Evolutionary conservation across 2,329 filamentous ascomycete genomes (phyloP).

Genomic region (Calonectria crousiana): DNA sequence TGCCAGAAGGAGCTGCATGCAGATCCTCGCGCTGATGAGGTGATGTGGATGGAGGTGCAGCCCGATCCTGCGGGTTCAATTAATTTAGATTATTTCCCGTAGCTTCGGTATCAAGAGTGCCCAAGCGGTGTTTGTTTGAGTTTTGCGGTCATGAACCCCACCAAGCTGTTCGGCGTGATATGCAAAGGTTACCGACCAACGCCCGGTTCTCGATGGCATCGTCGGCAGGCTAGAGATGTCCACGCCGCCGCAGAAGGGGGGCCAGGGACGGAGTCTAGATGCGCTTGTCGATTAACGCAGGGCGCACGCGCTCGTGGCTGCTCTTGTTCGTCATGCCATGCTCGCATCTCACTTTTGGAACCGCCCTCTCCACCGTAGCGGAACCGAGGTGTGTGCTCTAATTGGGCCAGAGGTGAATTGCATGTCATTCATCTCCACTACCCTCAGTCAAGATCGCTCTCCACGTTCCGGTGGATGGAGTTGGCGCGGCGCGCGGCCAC

Average conservation of each 20-base stretch:
- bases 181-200: not conserved
- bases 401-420: not conserved
- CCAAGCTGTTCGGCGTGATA: not conserved
- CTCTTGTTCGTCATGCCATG: not conserved
- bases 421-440: not conserved
- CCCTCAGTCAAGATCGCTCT: not conserved
- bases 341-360: not conserved
- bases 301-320: not conserved
- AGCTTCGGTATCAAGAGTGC: slow-evolving; percentile 3
- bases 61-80: slow-evolving; percentile 5
- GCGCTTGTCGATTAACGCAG: not conserved
- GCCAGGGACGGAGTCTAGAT: not conserved
- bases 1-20: slow-evolving; percentile 6
- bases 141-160: not conserved
- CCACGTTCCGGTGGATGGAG: slow-evolving; percentile 12
- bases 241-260: not conserved
- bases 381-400: not conserved
- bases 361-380: not conserved
- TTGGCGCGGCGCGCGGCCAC: not conserved
- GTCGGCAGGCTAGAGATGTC: slow-evolving; percentile 1
- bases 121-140: not conserved
- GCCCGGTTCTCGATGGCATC: not conserved
- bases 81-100: slow-evolving; percentile 5
- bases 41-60: slow-evolving; percentile 6
- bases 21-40: slow-evolving; percentile 4